Evolutionary conservation across 495 filamentous ascomycete genomes (phyloP).

Genomic region (Coniosporium apollinis): DNA sequence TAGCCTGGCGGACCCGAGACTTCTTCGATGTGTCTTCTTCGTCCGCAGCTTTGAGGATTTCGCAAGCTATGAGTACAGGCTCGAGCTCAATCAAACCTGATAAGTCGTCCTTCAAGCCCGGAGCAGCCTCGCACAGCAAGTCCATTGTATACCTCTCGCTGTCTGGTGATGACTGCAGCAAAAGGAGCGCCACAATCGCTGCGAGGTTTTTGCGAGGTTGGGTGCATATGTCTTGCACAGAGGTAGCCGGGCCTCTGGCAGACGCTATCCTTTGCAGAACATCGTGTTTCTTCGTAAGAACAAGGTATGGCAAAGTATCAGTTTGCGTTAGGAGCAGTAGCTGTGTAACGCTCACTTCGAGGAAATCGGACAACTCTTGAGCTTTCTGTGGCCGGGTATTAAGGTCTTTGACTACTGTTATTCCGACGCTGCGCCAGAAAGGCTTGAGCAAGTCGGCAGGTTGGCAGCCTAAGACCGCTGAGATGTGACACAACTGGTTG

Average conservation of each 20-base stretch:
- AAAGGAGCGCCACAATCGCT: constrained; percentile 59
- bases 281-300: constrained; percentile 58
- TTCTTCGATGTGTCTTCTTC: constrained; percentile 48
- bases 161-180: constrained; percentile 52
- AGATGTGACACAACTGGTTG: constrained; percentile 44
- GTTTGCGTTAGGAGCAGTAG: constrained; percentile 65
- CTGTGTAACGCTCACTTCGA: constrained; percentile 51
- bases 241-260: constrained; percentile 44
- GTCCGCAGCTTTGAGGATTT: constrained; percentile 68
- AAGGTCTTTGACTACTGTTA: constrained; percentile 65
- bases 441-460: constrained; percentile 56
- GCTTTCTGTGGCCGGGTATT: constrained; percentile 63
- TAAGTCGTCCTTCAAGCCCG: constrained; percentile 50
- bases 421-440: constrained; percentile 71
- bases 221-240: constrained; percentile 39
- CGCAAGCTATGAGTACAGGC: constrained; percentile 54
- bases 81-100: constrained; percentile 57
- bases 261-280: constrained; percentile 67
- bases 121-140: constrained; percentile 44
- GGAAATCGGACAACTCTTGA: constrained; percentile 60
- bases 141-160: constrained; percentile 52
- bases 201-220: constrained; percentile 52
- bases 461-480: neutral
- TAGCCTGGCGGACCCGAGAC: constrained; percentile 39
- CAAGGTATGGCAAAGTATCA: constrained; percentile 69